Evolutionary conservation across 1,139 yeast genomes (phyloP).

Genomic region (Saccharomycopsis hybrid): DNA sequence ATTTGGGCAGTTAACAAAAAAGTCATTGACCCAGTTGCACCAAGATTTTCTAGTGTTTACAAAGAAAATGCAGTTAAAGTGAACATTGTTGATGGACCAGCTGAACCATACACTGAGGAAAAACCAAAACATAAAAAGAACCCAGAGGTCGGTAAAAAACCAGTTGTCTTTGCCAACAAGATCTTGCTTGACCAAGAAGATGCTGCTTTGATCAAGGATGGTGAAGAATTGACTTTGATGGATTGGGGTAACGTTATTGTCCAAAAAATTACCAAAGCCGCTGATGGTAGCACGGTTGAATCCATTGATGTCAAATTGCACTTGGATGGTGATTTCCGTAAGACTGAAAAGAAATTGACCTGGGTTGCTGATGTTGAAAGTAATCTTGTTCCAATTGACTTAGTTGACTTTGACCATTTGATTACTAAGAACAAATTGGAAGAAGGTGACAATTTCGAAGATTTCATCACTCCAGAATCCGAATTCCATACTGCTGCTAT

Average conservation of each 20-base stretch:
- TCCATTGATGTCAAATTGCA: slow-evolving; percentile 75
- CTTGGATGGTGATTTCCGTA: slow-evolving; percentile 95
- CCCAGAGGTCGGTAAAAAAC: slow-evolving; percentile 82
- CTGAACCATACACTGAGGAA: slow-evolving; percentile 52
- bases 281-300: slow-evolving; percentile 47
- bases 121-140: slow-evolving; percentile 96
- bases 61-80: slow-evolving; percentile 57
- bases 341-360: slow-evolving; percentile 89
- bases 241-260: slow-evolving; percentile 97
- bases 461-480: slow-evolving; percentile 82
- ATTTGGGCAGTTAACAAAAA: slow-evolving; percentile 98
- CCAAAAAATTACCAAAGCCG: slow-evolving; percentile 54
- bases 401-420: slow-evolving; percentile 91
- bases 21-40: slow-evolving; percentile 92
- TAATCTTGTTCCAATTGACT: slow-evolving; percentile 55
- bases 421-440: slow-evolving; percentile 94
- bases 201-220: slow-evolving; percentile 59
- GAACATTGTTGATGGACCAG: slow-evolving; percentile 65
- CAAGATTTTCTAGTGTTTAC: slow-evolving; percentile 83
- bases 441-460: slow-evolving; percentile 91
- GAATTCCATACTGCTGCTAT: slow-evolving; percentile 74
- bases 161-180: slow-evolving; percentile 58
- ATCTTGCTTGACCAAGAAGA: slow-evolving; percentile 85
- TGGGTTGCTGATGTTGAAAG: slow-evolving; percentile 88
- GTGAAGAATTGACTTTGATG: slow-evolving; percentile 93